A percentile compares a stretch with the other conserved stretches of the same genome.
Conservation (phyloP, 148 eudicot species). For the Beta vulgaris region DNA sequence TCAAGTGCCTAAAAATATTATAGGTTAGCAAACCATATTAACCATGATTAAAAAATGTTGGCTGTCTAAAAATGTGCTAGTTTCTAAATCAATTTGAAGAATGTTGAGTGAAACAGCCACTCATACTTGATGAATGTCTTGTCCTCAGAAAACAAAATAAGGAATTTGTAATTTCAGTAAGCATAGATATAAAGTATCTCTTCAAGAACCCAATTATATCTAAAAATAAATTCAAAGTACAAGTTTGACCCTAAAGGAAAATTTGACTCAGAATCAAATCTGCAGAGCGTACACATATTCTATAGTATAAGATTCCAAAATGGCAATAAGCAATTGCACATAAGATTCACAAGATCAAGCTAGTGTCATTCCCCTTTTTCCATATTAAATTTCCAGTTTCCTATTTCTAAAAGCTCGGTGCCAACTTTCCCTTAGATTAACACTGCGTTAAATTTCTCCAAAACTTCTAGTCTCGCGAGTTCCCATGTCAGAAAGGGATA, state of each 20-base stretch:
- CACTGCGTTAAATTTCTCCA: background rate
- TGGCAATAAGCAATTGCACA: background rate
- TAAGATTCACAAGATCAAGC: background rate
- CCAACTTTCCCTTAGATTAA: background rate
- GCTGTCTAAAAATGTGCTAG: background rate
- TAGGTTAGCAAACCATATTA: background rate
- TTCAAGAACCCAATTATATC: background rate
- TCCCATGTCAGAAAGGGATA: background rate
- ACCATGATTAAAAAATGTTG: background rate
- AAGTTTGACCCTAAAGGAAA: background rate
- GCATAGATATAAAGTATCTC: background rate
- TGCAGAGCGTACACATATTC: background rate
- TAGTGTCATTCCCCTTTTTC: background rate
- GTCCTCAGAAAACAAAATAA: background rate
- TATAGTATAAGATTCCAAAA: background rate
- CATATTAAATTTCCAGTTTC: background rate
- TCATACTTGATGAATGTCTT: background rate
- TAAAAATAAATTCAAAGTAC: background rate
- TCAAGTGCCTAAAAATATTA: slow-evolving; percentile 39
- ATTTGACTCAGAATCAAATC: background rate
- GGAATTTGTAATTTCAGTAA: background rate
- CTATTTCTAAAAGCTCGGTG: background rate
- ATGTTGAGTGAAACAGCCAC: background rate
- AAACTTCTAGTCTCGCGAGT: background rate
- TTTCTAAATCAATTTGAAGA: background rate